Evolutionary conservation across 2,329 filamentous ascomycete species (phyloP), one percentile per base, ranked within the genome.

Genomic region (Furcasterigmium furcatum): DNA sequence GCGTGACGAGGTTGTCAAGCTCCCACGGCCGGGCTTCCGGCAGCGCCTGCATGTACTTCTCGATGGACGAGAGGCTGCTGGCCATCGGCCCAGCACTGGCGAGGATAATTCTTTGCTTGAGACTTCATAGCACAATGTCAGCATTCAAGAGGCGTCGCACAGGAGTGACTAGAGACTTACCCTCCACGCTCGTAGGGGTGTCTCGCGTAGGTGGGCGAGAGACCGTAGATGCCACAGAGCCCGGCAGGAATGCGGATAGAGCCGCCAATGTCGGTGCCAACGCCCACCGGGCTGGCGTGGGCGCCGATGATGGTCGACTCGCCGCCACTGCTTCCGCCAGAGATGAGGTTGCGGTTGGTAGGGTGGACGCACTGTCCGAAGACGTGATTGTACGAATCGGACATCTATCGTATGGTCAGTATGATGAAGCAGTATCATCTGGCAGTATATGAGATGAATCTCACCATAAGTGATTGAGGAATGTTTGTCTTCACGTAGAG

Each of bases 221-320:
- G 62, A 1, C 67, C 67, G 48, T 70, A 76, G 2, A 61, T 57
- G 21, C 71, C 70, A 22, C 65, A 70, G 47, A 71, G 72, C 0
- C 65, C 66, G 1, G 72, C 70, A 0, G 71, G 72, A 4, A 61
- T 59, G 8, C 72, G 62, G 21, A 75, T 66, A 7, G 67, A 71
- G 4, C 72, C 72, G 0, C 70, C 72, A 14, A 74, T 72, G 46
- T 76, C 72, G 6, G 67, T 70, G 3, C 72, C 72, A 18, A 75
- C 55, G 5, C 70, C 71, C 24, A 74, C 48, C 2, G 62, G 59
- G 5, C 67, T 65, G 25, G 68, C 69, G 35, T 62, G 58, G 24
- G 73, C 66, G 2, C 65, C 66, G 34, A 67, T 57, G 3, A 68
- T 63, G 7, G 66, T 67, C 2, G 67, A 68, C 44, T 74, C 71